Evolutionary conservation across 2,329 filamentous ascomycete species (phyloP).

Genomic region (Berkeleyomyces basicola): DNA sequence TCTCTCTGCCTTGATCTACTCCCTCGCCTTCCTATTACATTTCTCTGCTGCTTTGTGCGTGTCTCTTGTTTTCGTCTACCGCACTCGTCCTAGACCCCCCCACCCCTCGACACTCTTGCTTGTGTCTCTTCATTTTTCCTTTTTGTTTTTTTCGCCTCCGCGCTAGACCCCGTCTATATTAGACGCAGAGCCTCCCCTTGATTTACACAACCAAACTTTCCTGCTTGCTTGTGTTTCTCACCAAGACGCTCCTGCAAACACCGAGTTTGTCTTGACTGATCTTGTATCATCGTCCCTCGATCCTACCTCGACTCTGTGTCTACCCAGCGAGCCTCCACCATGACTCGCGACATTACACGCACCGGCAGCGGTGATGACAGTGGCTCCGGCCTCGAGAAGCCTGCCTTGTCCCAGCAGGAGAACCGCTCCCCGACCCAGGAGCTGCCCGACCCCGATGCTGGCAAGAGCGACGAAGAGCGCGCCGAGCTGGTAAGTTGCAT

Average conservation of each 20-base stretch:
- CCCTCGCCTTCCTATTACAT: neutral
- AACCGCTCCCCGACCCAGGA: neutral
- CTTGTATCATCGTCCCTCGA: neutral
- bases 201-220: neutral
- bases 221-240: neutral
- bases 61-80: neutral
- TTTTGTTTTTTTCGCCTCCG: neutral
- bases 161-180: neutral
- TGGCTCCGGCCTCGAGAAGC: conserved; percentile 9
- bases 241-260: neutral
- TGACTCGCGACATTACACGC: conserved; percentile 6
- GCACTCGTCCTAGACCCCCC: neutral
- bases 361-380: conserved; percentile 9
- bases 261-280: neutral
- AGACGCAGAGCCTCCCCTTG: neutral
- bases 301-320: neutral
- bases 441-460: conserved; percentile 35
- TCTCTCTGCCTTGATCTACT: conserved; percentile 1
- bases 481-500: conserved; percentile 36
- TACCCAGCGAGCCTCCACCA: neutral
- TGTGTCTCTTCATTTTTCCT: neutral
- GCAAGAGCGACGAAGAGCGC: conserved; percentile 45
- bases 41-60: neutral
- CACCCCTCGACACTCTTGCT: neutral
- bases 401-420: conserved; percentile 5